Evolutionary conservation across 2,329 filamentous ascomycete species (phyloP).

Genomic region (Epicoccum sorghinum): DNA sequence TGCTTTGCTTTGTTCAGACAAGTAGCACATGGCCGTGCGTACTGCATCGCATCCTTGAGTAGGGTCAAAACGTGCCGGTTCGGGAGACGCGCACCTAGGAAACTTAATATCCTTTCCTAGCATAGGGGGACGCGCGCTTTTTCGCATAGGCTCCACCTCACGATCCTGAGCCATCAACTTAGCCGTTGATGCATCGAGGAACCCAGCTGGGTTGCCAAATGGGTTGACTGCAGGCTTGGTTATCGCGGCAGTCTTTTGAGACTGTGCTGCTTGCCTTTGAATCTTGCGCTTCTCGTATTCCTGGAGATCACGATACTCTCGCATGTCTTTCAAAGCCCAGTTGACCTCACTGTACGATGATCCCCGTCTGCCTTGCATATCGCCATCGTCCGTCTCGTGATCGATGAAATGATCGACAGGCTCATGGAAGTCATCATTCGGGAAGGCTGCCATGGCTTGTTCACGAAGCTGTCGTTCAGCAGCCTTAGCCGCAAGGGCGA

Average conservation of each 20-base stretch:
- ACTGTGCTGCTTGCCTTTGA: slow-evolving; percentile 39
- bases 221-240: slow-evolving; percentile 31
- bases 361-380: slow-evolving; percentile 55
- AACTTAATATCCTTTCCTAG: slow-evolving; percentile 81
- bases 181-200: slow-evolving; percentile 30
- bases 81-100: slow-evolving; percentile 80
- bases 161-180: slow-evolving; percentile 44
- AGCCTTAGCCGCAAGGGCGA: slow-evolving; percentile 79
- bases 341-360: slow-evolving; percentile 68
- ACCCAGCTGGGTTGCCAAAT: slow-evolving; percentile 49
- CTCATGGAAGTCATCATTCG: slow-evolving; percentile 71
- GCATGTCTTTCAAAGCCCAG: slow-evolving; percentile 83
- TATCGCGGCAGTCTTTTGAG: slow-evolving; percentile 36
- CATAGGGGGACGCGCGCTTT: slow-evolving; percentile 78
- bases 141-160: slow-evolving; percentile 61
- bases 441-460: slow-evolving; percentile 75
- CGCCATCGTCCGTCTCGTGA: slow-evolving; percentile 58
- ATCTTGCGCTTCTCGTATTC: slow-evolving; percentile 42
- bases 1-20: slow-evolving; percentile 56
- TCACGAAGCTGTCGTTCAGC: slow-evolving; percentile 82
- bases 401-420: slow-evolving; percentile 75
- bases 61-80: slow-evolving; percentile 82
- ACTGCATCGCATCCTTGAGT: slow-evolving; percentile 66
- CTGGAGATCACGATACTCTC: slow-evolving; percentile 72
- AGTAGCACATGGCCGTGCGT: slow-evolving; percentile 56